Percentiles rank a stretch among this genome's conserved stretches.
These are phyloP conservation scores for Cairneyella variabilis DNA, from an alignment of 495 filamentous ascomycete species.

Conservation along the genomic window DNA sequence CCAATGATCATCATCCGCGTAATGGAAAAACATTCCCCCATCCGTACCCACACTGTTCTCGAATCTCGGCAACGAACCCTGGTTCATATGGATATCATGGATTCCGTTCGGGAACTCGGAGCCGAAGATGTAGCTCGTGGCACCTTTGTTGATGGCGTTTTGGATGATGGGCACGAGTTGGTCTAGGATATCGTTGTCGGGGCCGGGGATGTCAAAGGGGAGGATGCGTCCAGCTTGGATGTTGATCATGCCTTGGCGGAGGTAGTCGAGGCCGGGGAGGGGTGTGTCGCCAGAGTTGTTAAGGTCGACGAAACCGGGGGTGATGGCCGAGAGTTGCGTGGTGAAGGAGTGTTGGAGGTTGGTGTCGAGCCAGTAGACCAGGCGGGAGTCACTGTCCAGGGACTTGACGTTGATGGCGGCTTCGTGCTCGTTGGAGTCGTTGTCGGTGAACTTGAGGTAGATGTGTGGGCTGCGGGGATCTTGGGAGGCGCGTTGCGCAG, in stretches of 20 bases:
- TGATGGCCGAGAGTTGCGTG: slow-evolving; percentile 19
- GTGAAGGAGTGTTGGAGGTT: slow-evolving; percentile 25
- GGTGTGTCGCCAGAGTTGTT: slow-evolving; percentile 1
- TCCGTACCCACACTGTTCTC: slow-evolving; percentile 38
- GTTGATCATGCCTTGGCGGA: slow-evolving; percentile 28
- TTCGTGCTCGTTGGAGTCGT: slow-evolving; percentile 1
- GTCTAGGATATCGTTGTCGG: slow-evolving; percentile 34
- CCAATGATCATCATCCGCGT: slow-evolving; percentile 27
- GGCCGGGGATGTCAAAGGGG: slow-evolving; percentile 21
- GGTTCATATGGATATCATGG: slow-evolving; percentile 44
- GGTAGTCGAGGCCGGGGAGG: slow-evolving; percentile 28
- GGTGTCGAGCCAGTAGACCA: slow-evolving; percentile 29
- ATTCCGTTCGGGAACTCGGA: slow-evolving; percentile 26
- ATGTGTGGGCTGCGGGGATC: slow-evolving; percentile 20
- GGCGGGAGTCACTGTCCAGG: slow-evolving; percentile 21
- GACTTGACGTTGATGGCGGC: slow-evolving; percentile 35
- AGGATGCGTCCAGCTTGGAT: slow-evolving; percentile 26
- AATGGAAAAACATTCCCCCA: slow-evolving; percentile 33
- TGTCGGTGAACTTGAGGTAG: slow-evolving; percentile 23
- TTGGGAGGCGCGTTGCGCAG: background rate
- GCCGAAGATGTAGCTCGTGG: slow-evolving; percentile 30
- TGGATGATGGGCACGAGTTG: slow-evolving; percentile 33
- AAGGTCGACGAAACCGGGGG: slow-evolving; percentile 21
- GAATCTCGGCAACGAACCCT: slow-evolving; percentile 33
- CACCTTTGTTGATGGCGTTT: slow-evolving; percentile 31